Percentiles rank a stretch among this genome's conserved stretches.
These are phyloP conservation scores for Arachnomyces sp. DNA, from an alignment of 2,329 filamentous ascomycete species.

Conservation along the genomic window DNA sequence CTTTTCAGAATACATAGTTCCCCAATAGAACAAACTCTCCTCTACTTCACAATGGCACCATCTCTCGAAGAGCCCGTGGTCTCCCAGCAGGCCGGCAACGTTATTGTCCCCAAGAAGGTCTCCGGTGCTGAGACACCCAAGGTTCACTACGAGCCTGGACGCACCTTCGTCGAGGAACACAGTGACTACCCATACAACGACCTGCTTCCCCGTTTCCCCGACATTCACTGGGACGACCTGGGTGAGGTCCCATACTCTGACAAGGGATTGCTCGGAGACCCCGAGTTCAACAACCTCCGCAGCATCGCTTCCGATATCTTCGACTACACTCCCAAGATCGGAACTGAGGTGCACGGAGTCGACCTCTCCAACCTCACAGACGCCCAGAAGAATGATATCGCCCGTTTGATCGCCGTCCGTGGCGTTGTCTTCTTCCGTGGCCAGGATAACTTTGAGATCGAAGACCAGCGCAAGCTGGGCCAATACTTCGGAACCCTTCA, in stretches of 20 bases:
- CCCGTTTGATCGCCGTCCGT: slow-evolving; percentile 45
- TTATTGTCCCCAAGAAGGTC: slow-evolving; percentile 16
- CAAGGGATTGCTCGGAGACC: slow-evolving; percentile 48
- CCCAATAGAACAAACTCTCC: no score
- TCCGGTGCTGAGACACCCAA: slow-evolving; percentile 18
- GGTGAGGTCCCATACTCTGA: slow-evolving; percentile 45
- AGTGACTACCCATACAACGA: slow-evolving; percentile 47
- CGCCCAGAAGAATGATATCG: slow-evolving; percentile 48
- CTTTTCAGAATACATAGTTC: no score
- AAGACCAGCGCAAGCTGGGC: slow-evolving; percentile 47
- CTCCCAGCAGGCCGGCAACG: slow-evolving; percentile 6
- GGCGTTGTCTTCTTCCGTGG: slow-evolving; percentile 53
- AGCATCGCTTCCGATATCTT: slow-evolving; percentile 47
- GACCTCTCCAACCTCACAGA: slow-evolving; percentile 45
- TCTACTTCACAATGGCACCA: slow-evolving; percentile 23
- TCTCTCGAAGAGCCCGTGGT: slow-evolving; percentile 22
- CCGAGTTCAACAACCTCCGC: slow-evolving; percentile 47
- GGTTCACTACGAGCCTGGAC: slow-evolving; percentile 43
- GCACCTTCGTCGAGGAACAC: slow-evolving; percentile 38
- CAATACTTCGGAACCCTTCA: slow-evolving; percentile 48
- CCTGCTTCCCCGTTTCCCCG: slow-evolving; percentile 46
- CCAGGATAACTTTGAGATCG: slow-evolving; percentile 48
- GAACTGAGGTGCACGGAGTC: slow-evolving; percentile 47
- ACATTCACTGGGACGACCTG: slow-evolving; percentile 46
- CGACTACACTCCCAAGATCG: slow-evolving; percentile 51